Conservation (phyloP, 2,329 filamentous ascomycete species). For the Rugonectria rugulosa region DNA sequence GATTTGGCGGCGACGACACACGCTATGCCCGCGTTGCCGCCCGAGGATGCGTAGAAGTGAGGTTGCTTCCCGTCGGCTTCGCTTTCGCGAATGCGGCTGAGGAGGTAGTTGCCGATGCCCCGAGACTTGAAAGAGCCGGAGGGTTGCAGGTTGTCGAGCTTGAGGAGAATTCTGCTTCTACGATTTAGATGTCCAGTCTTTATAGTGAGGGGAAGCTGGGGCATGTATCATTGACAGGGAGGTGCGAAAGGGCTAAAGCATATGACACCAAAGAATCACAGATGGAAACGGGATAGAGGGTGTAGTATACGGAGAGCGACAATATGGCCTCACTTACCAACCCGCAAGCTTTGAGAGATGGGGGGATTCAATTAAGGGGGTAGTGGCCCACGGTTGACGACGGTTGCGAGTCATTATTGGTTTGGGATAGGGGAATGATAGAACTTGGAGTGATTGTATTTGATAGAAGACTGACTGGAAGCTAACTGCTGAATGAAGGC, state of each 20-base stretch:
- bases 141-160: constrained; percentile 83
- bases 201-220: not conserved
- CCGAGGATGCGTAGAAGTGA: constrained; percentile 78
- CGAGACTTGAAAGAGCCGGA: constrained; percentile 85
- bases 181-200: constrained; percentile 27
- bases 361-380: constrained; percentile 28
- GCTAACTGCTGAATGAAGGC: no score
- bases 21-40: constrained; percentile 82
- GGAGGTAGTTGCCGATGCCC: constrained; percentile 76
- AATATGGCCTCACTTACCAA: constrained; percentile 58
- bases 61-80: constrained; percentile 18
- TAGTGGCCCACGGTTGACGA: constrained; percentile 27
- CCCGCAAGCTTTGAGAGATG: constrained; percentile 70
- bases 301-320: not conserved
- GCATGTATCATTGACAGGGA: not conserved
- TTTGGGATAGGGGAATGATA: not conserved
- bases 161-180: constrained; percentile 76
- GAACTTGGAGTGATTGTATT: no score
- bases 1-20: constrained; percentile 74
- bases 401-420: constrained; percentile 28
- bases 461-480: no score
- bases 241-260: not conserved
- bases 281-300: not conserved
- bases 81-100: constrained; percentile 49
- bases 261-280: not conserved